phyloP scores from a whole-genome alignment of 139 green algal genomes.

The Deuterostichococcus epilithicus region DNA sequence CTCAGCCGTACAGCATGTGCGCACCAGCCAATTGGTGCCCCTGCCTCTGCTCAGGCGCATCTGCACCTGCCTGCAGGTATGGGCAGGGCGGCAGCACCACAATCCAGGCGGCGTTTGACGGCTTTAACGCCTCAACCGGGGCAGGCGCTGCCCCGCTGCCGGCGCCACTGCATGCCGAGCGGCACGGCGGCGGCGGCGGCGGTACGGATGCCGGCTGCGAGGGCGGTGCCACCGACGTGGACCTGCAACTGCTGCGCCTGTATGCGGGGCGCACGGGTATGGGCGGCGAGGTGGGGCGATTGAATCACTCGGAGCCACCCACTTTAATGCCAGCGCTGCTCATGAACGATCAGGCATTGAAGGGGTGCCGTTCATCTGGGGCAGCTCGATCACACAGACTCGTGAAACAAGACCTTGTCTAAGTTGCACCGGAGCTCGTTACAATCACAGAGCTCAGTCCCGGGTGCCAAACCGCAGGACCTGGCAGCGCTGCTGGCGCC shows the following conservation, averaged over 20 bases:
- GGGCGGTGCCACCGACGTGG: constrained; percentile 44
- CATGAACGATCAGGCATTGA: no score
- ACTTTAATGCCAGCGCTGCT: no score
- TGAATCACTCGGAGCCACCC: no score
- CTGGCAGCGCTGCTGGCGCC: constrained; percentile 25
- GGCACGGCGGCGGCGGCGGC: neutral
- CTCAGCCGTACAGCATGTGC: no score
- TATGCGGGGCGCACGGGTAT: constrained; percentile 19
- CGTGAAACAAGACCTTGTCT: no score
- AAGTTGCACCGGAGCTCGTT: no score
- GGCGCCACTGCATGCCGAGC: constrained; percentile 44
- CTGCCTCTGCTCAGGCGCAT: no score
- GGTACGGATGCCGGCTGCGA: constrained; percentile 11
- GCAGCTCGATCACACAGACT: no score
- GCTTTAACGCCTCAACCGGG: neutral
- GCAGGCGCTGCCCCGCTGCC: constrained; percentile 18
- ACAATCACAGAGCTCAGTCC: no score
- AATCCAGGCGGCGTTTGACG: constrained; percentile 10
- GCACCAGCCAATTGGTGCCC: no score
- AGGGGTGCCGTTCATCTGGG: no score
- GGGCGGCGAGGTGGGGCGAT: neutral
- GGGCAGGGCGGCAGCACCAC: constrained; percentile 13
- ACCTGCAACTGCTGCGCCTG: constrained; percentile 70
- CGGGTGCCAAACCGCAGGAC: no score
- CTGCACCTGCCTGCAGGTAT: constrained; percentile 9